A percentile compares a stretch with the other conserved stretches of the same genome.
Conservation (phyloP, 2,329 filamentous ascomycete species). For the Aspergillus tamarii region DNA sequence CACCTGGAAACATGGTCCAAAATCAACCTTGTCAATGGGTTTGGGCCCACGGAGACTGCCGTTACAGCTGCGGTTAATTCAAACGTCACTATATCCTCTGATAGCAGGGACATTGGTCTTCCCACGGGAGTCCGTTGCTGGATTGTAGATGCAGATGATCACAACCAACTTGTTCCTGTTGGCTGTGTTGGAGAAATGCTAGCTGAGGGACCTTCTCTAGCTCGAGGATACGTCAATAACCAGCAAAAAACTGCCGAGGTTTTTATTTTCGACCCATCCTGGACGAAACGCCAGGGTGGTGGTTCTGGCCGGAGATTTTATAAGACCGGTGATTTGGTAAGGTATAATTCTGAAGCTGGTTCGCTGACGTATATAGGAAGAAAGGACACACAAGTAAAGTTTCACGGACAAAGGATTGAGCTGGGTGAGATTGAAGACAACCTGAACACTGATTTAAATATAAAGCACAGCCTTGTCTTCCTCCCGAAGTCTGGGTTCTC, state of each 20-base stretch:
- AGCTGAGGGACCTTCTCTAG: slow-evolving; percentile 58
- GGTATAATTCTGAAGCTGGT: slow-evolving; percentile 41
- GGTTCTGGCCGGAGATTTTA: slow-evolving; percentile 38
- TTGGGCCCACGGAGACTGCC: slow-evolving; percentile 49
- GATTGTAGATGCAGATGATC: slow-evolving; percentile 45
- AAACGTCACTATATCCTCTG: slow-evolving; percentile 32
- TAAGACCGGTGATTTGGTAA: slow-evolving; percentile 46
- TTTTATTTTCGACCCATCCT: slow-evolving; percentile 61
- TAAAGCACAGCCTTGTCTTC: slow-evolving; percentile 41
- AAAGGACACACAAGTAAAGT: slow-evolving; percentile 70
- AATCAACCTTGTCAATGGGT: slow-evolving; percentile 46
- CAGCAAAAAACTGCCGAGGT: slow-evolving; percentile 59
- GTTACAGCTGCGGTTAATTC: slow-evolving; percentile 41
- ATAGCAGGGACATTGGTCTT: slow-evolving; percentile 40
- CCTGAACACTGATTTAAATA: slow-evolving; percentile 30
- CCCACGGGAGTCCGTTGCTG: slow-evolving; percentile 40
- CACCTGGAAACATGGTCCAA: slow-evolving; percentile 42
- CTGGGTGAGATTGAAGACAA: slow-evolving; percentile 56
- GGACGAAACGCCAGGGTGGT: slow-evolving; percentile 48
- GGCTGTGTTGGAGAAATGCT: slow-evolving; percentile 43
- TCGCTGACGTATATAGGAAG: slow-evolving; percentile 56
- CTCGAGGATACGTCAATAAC: slow-evolving; percentile 64
- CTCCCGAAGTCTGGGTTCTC: slow-evolving; percentile 41
- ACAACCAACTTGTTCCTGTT: slow-evolving; percentile 46
- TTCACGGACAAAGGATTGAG: slow-evolving; percentile 68